A percentile compares a stretch with the other conserved stretches of the same genome.
Evolutionary conservation across 2,329 filamentous ascomycete species (phyloP).

Genomic region (Pezicula neosporulosa): DNA sequence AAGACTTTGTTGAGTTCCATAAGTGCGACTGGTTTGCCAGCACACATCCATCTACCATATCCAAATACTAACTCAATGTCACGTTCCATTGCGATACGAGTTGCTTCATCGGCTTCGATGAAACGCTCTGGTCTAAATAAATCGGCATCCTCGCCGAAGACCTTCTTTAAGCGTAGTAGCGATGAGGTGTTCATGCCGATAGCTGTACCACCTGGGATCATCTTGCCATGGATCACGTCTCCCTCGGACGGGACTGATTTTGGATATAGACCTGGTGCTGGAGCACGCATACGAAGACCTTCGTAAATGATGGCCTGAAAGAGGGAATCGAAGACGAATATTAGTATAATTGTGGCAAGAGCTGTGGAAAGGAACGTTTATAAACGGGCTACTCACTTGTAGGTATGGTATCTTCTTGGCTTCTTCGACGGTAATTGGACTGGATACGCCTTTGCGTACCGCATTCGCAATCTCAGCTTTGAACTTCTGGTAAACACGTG

Average conservation of each 20-base stretch:
- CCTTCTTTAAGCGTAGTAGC: constrained; percentile 28
- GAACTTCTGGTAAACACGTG: constrained; percentile 40
- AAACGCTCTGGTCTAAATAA: constrained; percentile 46
- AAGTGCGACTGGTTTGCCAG: constrained; percentile 42
- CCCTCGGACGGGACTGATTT: neutral
- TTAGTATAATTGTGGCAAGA: neutral
- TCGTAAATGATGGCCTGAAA: constrained; percentile 41
- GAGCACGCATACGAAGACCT: constrained; percentile 40
- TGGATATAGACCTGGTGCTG: constrained; percentile 14
- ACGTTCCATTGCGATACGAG: constrained; percentile 33
- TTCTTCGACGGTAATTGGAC: constrained; percentile 1
- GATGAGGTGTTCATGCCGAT: constrained; percentile 26
- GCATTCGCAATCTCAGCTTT: constrained; percentile 37
- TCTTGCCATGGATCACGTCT: neutral
- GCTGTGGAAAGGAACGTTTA: neutral
- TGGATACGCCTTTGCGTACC: neutral
- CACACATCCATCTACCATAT: constrained; percentile 38
- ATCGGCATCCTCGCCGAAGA: constrained; percentile 35
- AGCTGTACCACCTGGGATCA: constrained; percentile 8
- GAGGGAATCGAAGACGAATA: neutral
- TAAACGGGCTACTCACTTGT: neutral
- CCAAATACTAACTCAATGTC: constrained; percentile 40
- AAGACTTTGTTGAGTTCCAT: constrained; percentile 46
- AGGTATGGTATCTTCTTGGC: constrained; percentile 2
- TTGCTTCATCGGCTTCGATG: constrained; percentile 34